Base-by-base conservation (phyloP, 768 basidiomycete species). In the Lanmaoa pseudosensibilis region DNA sequence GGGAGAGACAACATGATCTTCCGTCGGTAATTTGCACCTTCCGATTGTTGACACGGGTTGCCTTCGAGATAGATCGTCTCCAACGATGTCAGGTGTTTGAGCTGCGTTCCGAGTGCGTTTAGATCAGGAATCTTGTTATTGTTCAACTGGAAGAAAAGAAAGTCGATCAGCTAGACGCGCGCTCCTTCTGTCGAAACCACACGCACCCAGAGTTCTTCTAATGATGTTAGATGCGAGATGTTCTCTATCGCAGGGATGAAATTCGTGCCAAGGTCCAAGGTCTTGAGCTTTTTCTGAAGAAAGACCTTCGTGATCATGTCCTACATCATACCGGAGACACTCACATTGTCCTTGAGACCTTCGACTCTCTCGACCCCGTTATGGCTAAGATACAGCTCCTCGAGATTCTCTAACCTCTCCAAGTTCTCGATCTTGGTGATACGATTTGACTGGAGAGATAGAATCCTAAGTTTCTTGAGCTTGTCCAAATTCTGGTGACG, bases 181-280 rank as follows among this genome's bases (percentile, higher is more conserved):
- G 30, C 16, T 46, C 50, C 25, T 27, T 34, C 2, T 21, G 58
- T 32, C 46, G 13, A 34, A 32, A 39, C 49, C 19, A 6, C 25
- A 12, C 83, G 25, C 57, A 95, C 94, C 97, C 97, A 99, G 62
- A 99, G 81, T 68, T 99, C 97, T 66, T 94, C 90, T n/a, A 99
- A 75, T 4, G 77, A 69, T 5, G 65, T 75, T 10, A 97, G 76
- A 70, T 96, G 92, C 0, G 89, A 83, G 25, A 98, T 67, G 54
- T 91, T 92, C 67, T 96, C 94, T 25, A 97, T 80, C 53, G 78
- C 79, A 38, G 82, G 71, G 47, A 99, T 80, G 64, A 87, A 88
- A 69, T 99, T 99, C 64, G 84, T 86, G 19, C 91, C 92, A 13
- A 96, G 71, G 63, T 99, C 97, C 25, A 99, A 77, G 1, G 92